phyloP scores from a whole-genome alignment of 495 filamentous ascomycete genomes.

The Bacidia rubella region DNA sequence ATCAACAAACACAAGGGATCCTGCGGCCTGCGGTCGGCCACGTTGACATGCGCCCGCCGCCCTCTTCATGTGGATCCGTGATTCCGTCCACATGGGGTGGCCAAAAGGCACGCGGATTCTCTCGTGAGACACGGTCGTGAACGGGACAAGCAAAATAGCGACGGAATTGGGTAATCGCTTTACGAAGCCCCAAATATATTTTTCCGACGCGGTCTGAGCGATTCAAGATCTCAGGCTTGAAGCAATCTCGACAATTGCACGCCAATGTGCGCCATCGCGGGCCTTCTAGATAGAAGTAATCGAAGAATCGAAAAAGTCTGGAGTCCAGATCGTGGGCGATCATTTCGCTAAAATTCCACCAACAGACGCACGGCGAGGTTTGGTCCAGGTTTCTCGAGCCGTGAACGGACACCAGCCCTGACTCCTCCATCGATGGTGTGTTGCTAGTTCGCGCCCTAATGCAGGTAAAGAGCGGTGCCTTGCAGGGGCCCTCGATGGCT shows the following conservation, averaged over 20 bases:
- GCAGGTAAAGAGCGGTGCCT: slow-evolving; percentile 1
- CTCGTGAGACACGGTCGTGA: neutral
- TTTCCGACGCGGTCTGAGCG: neutral
- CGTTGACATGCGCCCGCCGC: neutral
- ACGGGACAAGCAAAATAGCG: neutral
- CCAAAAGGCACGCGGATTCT: neutral
- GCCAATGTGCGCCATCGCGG: neutral
- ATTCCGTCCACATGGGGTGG: neutral
- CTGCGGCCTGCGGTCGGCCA: neutral
- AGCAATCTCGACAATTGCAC: neutral
- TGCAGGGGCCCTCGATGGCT: neutral
- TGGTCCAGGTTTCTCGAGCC: neutral
- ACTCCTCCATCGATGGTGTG: neutral
- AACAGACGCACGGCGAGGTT: neutral
- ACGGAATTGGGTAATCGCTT: neutral
- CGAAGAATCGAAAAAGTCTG: neutral
- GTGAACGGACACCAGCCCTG: neutral
- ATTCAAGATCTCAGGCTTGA: neutral
- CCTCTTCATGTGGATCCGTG: neutral
- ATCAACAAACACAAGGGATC: neutral
- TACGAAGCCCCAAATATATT: neutral
- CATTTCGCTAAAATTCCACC: neutral
- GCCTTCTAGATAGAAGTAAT: neutral
- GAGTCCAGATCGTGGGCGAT: neutral
- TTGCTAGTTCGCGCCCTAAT: neutral